Conservation (phyloP, 2,329 filamentous ascomycete genomes). For the Hypoxylon sp. region DNA sequence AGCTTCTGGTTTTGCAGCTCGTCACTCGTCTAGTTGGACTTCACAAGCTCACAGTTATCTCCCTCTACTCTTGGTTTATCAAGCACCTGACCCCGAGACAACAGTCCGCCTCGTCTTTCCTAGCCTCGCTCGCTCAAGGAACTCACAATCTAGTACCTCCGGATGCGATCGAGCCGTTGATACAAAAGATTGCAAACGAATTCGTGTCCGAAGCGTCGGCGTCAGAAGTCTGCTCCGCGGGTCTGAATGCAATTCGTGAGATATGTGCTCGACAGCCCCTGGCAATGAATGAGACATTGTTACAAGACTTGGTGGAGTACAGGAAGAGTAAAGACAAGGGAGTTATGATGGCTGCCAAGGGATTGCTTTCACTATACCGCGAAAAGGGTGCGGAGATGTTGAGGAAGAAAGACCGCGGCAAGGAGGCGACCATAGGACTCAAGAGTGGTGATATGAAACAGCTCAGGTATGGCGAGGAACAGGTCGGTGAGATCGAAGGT, state of each 20-base stretch:
- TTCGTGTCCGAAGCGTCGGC: conserved; percentile 97
- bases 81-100: conserved; percentile 91
- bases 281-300: conserved; percentile 95
- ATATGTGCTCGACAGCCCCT: conserved; percentile 92
- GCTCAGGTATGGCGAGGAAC: conserved; percentile 85
- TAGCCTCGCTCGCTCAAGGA: conserved; percentile 91
- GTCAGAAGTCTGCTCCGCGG: conserved; percentile 89
- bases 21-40: conserved; percentile 91
- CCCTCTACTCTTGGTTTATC: conserved; percentile 95
- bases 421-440: conserved; percentile 87
- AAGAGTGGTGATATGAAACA: conserved; percentile 80
- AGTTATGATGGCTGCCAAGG: conserved; percentile 98
- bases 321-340: conserved; percentile 98
- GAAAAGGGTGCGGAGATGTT: conserved; percentile 92
- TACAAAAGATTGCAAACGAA: conserved; percentile 97
- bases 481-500: conserved; percentile 86
- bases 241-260: conserved; percentile 93
- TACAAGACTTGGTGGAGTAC: conserved; percentile 96
- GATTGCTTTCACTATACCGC: conserved; percentile 88
- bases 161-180: conserved; percentile 88
- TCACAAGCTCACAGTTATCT: conserved; percentile 90
- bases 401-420: conserved; percentile 89
- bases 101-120: conserved; percentile 89
- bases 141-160: conserved; percentile 93
- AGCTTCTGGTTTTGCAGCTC: conserved; percentile 88